Evolutionary conservation across 495 filamentous ascomycete species (phyloP).

Genomic region (Cercophora scortea): DNA sequence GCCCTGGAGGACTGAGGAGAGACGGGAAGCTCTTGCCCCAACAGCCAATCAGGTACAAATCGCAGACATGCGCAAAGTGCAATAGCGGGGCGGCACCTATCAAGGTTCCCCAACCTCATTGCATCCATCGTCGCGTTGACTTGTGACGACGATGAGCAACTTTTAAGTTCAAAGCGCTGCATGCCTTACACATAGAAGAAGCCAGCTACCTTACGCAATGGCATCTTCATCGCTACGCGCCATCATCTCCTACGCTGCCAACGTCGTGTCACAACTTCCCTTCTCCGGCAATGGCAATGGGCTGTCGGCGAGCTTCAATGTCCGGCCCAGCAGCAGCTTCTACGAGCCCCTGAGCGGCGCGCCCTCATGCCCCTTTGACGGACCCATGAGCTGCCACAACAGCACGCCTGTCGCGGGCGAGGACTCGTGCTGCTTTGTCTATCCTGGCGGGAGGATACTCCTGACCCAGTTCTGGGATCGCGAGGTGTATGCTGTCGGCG

Average conservation of each 20-base stretch:
- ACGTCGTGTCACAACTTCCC: constrained; percentile 9
- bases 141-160: too few species aligned
- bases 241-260: constrained; percentile 9
- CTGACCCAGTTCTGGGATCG: constrained; percentile 87
- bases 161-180: too few species aligned
- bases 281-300: neutral
- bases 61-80: neutral
- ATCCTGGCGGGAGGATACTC: constrained; percentile 70
- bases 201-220: neutral
- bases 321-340: constrained; percentile 1
- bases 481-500: constrained; percentile 55
- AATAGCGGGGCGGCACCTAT: neutral
- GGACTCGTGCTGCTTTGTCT: constrained; percentile 77
- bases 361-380: constrained; percentile 35
- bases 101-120: neutral
- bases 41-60: too few species aligned
- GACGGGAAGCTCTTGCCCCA: too few species aligned
- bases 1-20: too few species aligned
- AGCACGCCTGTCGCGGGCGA: constrained; percentile 34
- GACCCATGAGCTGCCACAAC: constrained; percentile 42
- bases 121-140: neutral
- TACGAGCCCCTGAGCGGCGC: constrained; percentile 29
- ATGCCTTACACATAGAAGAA: too few species aligned
- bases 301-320: neutral
- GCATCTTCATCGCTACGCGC: neutral